Percentiles rank a stretch among this genome's conserved stretches.
Evolutionary conservation across 1,284 basidiomycete species (phyloP).

Genomic region (Farysia itapuensis): DNA sequence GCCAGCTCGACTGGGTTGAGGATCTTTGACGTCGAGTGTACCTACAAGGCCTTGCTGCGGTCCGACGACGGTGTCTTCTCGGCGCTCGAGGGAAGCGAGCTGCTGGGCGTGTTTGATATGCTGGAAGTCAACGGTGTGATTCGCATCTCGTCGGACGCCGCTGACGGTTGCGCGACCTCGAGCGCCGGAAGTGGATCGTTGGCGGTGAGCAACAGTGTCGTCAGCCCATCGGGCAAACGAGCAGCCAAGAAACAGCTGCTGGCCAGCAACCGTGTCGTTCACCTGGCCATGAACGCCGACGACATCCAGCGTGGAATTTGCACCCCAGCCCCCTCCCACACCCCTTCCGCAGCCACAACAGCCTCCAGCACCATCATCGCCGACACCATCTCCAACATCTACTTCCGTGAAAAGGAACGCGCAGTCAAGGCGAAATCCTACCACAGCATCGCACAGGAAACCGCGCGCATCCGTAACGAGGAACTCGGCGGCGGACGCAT

Average conservation of each 20-base stretch:
- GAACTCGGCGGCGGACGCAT: constrained; percentile 47
- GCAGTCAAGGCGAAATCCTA: constrained; percentile 35
- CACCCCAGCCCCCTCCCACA: constrained; percentile 10
- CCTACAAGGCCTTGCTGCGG: constrained; percentile 45
- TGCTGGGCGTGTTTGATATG: constrained; percentile 54
- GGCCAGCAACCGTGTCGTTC: constrained; percentile 32
- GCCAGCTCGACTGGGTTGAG: constrained; percentile 7
- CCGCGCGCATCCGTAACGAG: constrained; percentile 29
- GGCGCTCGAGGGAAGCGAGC: constrained; percentile 46
- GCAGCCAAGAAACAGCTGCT: constrained; percentile 51
- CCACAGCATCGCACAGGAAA: constrained; percentile 33
- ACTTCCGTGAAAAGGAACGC: constrained; percentile 31
- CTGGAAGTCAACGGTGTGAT: constrained; percentile 55
- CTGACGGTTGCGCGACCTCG: constrained; percentile 1
- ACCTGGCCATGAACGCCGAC: constrained; percentile 27
- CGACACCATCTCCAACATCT: constrained; percentile 39
- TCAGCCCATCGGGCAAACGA: constrained; percentile 47
- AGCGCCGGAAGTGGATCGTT: background rate
- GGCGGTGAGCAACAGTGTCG: constrained; percentile 5
- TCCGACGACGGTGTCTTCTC: constrained; percentile 39
- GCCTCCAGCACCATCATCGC: constrained; percentile 8
- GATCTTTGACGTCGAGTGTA: constrained; percentile 46
- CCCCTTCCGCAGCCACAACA: background rate
- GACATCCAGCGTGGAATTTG: constrained; percentile 45
- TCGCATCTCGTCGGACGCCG: constrained; percentile 31